A percentile compares a stretch with the other conserved stretches of the same genome.
Evolutionary conservation across 73 alveolate species (phyloP).

Genomic region (Effrenium voratum): DNA sequence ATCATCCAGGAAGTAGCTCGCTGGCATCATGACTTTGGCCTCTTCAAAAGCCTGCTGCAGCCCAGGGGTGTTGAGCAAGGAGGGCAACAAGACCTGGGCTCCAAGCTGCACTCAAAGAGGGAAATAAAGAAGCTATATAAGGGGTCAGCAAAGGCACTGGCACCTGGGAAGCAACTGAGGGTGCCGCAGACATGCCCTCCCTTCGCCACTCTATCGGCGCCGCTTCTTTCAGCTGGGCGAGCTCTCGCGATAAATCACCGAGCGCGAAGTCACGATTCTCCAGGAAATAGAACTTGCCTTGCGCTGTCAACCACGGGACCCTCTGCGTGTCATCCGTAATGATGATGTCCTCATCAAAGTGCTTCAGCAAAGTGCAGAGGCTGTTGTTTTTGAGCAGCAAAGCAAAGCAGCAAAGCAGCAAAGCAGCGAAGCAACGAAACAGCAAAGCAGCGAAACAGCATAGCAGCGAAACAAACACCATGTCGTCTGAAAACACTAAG

Average conservation of each 20-base stretch:
- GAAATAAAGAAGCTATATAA: too few species aligned
- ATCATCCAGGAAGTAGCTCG: constrained; percentile 75
- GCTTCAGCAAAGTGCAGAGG: too few species aligned
- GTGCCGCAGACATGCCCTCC: constrained; percentile 68
- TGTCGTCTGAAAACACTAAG: too few species aligned
- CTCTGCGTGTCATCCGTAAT: constrained; percentile 56
- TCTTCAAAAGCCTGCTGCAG: constrained; percentile 55
- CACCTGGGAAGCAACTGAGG: constrained; percentile 22
- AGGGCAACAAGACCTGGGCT: constrained; percentile 8
- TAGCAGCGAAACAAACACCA: too few species aligned
- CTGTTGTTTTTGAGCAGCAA: too few species aligned
- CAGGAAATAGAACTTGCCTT: constrained; percentile 69
- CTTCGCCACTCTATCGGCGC: constrained; percentile 91
- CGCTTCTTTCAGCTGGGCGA: constrained; percentile 72
- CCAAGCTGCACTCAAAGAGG: not conserved
- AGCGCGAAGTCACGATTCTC: constrained; percentile 65
- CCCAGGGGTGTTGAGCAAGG: constrained; percentile 3
- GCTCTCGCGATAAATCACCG: constrained; percentile 77
- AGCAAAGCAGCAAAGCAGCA: too few species aligned
- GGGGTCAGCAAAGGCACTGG: too few species aligned
- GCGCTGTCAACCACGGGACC: constrained; percentile 79
- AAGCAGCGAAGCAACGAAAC: too few species aligned
- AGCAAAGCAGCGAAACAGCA: too few species aligned
- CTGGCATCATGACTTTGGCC: constrained; percentile 64
- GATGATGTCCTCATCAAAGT: constrained; percentile 35